phyloP scores from a whole-genome alignment of 148 eudicot species.

The Spergularia bocconei region DNA sequence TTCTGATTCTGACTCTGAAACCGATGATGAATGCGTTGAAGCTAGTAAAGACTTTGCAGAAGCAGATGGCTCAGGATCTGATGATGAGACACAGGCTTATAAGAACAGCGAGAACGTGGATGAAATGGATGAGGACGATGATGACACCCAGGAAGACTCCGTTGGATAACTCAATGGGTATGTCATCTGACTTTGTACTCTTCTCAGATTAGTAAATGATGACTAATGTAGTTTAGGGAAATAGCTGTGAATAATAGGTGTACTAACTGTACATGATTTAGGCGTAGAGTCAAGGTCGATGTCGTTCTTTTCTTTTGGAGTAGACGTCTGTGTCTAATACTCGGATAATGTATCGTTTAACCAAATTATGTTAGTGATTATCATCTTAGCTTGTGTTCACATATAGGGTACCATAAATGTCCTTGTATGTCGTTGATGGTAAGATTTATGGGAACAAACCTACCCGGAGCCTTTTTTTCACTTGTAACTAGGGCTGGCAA shows the following conservation, averaged over 20 bases:
- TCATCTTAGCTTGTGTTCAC: background rate
- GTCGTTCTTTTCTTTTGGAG: background rate
- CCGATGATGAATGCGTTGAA: constrained; percentile 49
- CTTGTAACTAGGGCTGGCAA: too few species aligned
- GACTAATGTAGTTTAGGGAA: background rate
- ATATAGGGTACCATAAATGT: too few species aligned
- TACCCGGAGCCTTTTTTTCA: too few species aligned
- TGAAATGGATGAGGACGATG: constrained; percentile 60
- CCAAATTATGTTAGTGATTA: background rate
- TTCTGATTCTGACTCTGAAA: constrained; percentile 65
- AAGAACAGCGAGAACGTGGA: constrained; percentile 29
- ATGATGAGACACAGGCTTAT: constrained; percentile 53
- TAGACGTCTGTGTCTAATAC: background rate
- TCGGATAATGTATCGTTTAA: background rate
- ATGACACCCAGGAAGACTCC: constrained; percentile 73
- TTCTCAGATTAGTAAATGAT: background rate
- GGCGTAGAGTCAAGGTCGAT: background rate
- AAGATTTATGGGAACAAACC: too few species aligned
- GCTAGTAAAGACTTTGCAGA: constrained; percentile 33
- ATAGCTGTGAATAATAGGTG: constrained; percentile 22
- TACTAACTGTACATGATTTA: constrained; percentile 9
- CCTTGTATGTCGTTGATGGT: too few species aligned
- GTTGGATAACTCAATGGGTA: constrained; percentile 29
- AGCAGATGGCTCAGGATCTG: constrained; percentile 38
- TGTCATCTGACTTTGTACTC: background rate